Evolutionary conservation across 345 rosid genomes (phyloP), one percentile per base, ranked within the genome.

Genomic region (Orychophragmus violaceus): DNA sequence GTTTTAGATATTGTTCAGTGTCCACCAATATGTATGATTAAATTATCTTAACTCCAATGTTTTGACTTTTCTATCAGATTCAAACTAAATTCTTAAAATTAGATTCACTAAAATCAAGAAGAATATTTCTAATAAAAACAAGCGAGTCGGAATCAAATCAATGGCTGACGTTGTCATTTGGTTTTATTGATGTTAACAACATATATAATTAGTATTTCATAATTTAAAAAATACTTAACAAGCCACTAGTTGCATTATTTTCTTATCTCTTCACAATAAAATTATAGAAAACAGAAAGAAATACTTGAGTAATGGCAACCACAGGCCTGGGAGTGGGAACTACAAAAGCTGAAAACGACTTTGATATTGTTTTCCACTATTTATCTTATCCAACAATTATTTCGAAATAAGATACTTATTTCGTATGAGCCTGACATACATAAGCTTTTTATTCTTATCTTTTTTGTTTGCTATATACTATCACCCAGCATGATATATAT

Each of bases 241-340:
- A 70, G 19, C 62, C 68, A 70, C 50, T 42, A 42, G 62, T 23
- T 61, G 53, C 12, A 37, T 70, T 32, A 3, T 62, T 53, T 59
- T 62, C 27, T 3, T 62, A 69, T 59, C 12, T 62, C 42, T 16
- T 11, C 59, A 27, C 5, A 52, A 28, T 23, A 64, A 11, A 58
- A 58, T 49, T 21, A n/a, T 33, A 57, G 13, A 64, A 35, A 19
- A 41, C 23, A 30, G 30, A 72, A 65, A 66, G 13, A 39, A 36
- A 58, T 21, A 41, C 3, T 5, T 32, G 50, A 29, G 60, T 70
- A 28, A 64, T 64, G 60, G 66, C 60, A 65, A 58, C 71, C 66
- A 58, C 8, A 46, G 54, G 33, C 76, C 32, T 64, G 45, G 66
- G 76, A 72, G 76, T 72, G 76, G 76, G 71, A 72, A 72, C 66